These are phyloP conservation scores for Ceratocystis cacaofunesta DNA, from an alignment of 2,329 filamentous ascomycete species.

Conservation along the genomic window DNA sequence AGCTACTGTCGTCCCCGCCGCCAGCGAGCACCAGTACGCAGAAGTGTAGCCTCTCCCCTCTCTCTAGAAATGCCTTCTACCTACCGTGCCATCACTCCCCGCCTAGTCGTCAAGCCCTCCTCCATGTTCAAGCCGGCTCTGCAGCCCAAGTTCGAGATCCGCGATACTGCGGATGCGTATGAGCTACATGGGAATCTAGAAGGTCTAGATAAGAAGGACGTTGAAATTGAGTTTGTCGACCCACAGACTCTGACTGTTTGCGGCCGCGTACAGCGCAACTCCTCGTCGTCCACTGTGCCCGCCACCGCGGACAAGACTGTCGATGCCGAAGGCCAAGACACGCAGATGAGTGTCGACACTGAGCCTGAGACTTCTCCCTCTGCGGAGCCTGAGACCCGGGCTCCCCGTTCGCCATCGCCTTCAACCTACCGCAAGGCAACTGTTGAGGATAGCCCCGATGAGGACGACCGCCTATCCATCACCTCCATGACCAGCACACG, in stretches of 20 bases:
- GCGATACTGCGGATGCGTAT: slow-evolving; percentile 46
- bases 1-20: neutral
- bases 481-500: slow-evolving; percentile 4
- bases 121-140: neutral
- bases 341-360: neutral
- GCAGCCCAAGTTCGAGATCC: slow-evolving; percentile 41
- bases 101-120: neutral
- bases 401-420: slow-evolving; percentile 15
- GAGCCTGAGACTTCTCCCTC: neutral
- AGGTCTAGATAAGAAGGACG: slow-evolving; percentile 49
- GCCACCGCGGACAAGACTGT: neutral
- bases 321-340: neutral
- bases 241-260: slow-evolving; percentile 47
- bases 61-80: neutral
- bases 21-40: neutral
- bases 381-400: slow-evolving; percentile 26
- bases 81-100: neutral
- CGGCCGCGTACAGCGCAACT: slow-evolving; percentile 25
- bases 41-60: neutral
- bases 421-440: slow-evolving; percentile 38
- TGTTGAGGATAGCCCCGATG: slow-evolving; percentile 46
- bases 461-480: slow-evolving; percentile 17
- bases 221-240: slow-evolving; percentile 56
- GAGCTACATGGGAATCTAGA: slow-evolving; percentile 58
- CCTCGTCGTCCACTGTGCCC: neutral